Evolutionary conservation across 78 protist genomes (phyloP), one percentile per base, ranked within the genome.

Genomic region (Guillardia theta): DNA sequence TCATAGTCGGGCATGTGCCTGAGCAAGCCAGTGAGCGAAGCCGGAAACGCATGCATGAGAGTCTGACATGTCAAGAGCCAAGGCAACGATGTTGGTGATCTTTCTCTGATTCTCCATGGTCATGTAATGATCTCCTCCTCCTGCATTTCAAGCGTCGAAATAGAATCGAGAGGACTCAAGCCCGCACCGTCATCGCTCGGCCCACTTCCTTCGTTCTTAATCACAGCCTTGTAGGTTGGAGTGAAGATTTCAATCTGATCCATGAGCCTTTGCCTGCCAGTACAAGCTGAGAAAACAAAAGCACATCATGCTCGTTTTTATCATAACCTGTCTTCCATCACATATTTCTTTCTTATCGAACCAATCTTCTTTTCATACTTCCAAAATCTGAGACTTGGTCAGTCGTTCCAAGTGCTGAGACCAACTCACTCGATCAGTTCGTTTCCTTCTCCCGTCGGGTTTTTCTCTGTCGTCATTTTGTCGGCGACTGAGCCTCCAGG

Each of bases 201-300:
- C 70, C 21, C 70, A 58, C 70, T 58, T 58, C 36, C 83, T 6
- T 70, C 10, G 36, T 24, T 12, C 83, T 70, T 70, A 43, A 70
- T 70, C 46, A 70, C 83, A 6, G 83, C 90, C 90, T 78, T 44
- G 90, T 78, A 78, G 90, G 90, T 78, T 27, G 90, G 90, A 0
- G 90, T 78, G 90, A 78, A 43, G 33, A 37, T 37, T 30, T 78
- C 90, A 50, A 78, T 18, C 48, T 43, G 45, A 15, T 4, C 4
- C 47, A 10, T 0, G 41, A 4, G 87, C 9, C n/a, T n/a, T 19
- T 12, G 33, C 19, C 33, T 19, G 64, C 33, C 64, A 19, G 64
- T 21, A 19, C 64, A 19, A 53, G n/a, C n/a, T n/a, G n/a, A n/a
- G n/a, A n/a, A n/a, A n/a, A n/a, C n/a, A n/a, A n/a, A n/a, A n/a